A percentile compares a stretch with the other conserved stretches of the same genome.
phyloP scores from a whole-genome alignment of 177 flowering plant species.

The Telopea speciosissima region DNA sequence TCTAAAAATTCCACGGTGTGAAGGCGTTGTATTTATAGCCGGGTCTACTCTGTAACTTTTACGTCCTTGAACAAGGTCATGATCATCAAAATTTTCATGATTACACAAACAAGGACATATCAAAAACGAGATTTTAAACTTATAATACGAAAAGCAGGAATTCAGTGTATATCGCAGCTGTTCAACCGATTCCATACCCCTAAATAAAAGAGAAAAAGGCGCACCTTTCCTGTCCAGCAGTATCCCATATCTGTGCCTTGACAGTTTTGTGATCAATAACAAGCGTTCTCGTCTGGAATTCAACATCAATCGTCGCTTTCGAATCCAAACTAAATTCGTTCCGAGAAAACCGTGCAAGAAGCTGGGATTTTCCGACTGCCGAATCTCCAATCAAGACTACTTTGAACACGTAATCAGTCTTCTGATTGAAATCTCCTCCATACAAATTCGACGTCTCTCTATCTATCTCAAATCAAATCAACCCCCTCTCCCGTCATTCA shows the following conservation, averaged over 20 bases:
- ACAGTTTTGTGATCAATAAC: conserved; percentile 44
- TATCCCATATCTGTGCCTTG: conserved; percentile 67
- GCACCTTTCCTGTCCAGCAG: conserved; percentile 64
- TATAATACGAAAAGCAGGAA: not conserved
- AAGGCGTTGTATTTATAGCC: no score
- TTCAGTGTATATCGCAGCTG: no score
- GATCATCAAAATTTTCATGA: not conserved
- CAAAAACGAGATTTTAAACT: no score
- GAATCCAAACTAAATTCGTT: conserved; percentile 55
- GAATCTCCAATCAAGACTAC: conserved; percentile 55
- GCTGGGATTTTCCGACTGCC: conserved; percentile 58
- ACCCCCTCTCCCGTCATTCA: no score
- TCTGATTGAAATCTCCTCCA: conserved; percentile 37
- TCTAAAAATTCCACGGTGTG: no score
- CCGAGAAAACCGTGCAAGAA: conserved; percentile 46
- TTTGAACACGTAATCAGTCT: conserved; percentile 53
- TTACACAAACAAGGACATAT: not conserved
- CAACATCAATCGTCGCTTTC: conserved; percentile 57
- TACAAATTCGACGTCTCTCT: conserved; percentile 36
- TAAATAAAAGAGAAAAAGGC: not conserved
- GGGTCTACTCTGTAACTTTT: no score
- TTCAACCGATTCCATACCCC: no score
- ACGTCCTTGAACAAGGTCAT: not conserved
- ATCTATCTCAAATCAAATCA: not conserved
- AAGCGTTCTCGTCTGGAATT: conserved; percentile 52